These are phyloP conservation scores for Balamuthia mandrillaris DNA, from an alignment of 208 protist species.

Conservation along the genomic window DNA sequence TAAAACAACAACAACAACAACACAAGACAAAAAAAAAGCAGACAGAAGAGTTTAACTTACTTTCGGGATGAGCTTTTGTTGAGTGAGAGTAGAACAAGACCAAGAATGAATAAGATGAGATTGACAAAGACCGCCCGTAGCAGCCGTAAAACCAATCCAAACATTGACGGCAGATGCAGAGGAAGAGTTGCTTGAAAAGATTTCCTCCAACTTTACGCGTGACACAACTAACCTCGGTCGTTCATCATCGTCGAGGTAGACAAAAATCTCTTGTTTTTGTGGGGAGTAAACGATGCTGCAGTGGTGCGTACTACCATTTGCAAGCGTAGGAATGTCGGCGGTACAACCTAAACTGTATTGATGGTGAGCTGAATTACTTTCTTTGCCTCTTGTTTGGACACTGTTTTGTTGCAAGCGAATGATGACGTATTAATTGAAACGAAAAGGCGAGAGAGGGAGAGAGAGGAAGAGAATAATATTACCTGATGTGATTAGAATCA, in stretches of 20 bases:
- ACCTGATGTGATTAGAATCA: slow-evolving; percentile 49
- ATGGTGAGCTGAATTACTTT: slow-evolving; percentile 42
- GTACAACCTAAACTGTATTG: slow-evolving; percentile 6
- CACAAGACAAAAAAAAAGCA: too few species aligned
- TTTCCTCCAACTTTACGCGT: neutral
- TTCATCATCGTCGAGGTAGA: neutral
- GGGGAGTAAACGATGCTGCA: neutral
- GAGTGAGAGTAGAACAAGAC: too few species aligned
- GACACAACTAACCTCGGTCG: neutral
- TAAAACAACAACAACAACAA: too few species aligned
- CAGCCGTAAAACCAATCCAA: slow-evolving; percentile 45
- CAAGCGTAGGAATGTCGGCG: neutral
- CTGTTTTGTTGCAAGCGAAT: neutral
- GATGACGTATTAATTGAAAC: neutral
- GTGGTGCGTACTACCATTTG: neutral
- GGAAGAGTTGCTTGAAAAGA: neutral
- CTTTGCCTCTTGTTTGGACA: neutral
- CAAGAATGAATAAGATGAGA: slow-evolving; percentile 6
- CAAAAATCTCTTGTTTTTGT: neutral
- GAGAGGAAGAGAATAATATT: too few species aligned
- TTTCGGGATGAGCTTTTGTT: too few species aligned
- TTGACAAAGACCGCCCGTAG: slow-evolving; percentile 50
- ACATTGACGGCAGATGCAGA: neutral
- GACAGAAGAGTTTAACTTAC: too few species aligned
- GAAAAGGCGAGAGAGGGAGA: neutral